These are phyloP conservation scores for Symbiodinium natans DNA, from an alignment of 73 alveolate species.

Conservation along the genomic window DNA sequence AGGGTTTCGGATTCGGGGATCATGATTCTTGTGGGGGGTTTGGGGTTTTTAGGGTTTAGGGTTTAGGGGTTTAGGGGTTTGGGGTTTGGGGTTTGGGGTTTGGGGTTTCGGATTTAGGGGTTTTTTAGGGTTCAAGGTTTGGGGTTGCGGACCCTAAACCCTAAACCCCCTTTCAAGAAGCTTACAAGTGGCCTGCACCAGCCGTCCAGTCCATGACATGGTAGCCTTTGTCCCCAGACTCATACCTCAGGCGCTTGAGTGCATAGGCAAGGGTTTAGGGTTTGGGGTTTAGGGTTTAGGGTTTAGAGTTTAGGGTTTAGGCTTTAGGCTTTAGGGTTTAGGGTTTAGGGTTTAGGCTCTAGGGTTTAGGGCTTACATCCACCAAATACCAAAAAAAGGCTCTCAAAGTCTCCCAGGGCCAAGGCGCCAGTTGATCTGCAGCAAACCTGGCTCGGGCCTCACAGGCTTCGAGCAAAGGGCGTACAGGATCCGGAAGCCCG, in stretches of 20 bases:
- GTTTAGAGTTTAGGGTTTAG: neutral
- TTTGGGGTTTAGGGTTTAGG: too few relatives aligned
- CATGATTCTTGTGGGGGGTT: too few relatives aligned
- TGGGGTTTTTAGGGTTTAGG: too few relatives aligned
- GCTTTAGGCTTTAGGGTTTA: neutral
- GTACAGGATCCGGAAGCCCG: neutral
- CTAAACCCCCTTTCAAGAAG: neutral
- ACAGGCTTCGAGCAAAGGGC: neutral
- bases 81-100: too few relatives aligned
- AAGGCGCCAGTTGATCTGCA: neutral
- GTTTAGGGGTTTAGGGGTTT: too few relatives aligned
- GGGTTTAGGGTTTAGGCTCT: neutral
- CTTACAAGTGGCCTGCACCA: neutral
- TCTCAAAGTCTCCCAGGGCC: neutral
- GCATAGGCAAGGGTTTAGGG: too few relatives aligned
- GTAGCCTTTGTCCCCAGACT: neutral
- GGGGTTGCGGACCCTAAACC: neutral
- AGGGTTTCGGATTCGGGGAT: too few relatives aligned
- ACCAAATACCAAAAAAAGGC: too few relatives aligned
- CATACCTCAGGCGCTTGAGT: too few relatives aligned
- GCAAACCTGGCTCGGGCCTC: neutral
- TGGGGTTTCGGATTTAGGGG: too few relatives aligned
- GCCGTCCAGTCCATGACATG: constrained; percentile 57
- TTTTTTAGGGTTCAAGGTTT: too few relatives aligned
- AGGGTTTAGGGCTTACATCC: neutral